phyloP scores from a whole-genome alignment of 1,139 yeast genomes.

The Hansenula sp. region DNA sequence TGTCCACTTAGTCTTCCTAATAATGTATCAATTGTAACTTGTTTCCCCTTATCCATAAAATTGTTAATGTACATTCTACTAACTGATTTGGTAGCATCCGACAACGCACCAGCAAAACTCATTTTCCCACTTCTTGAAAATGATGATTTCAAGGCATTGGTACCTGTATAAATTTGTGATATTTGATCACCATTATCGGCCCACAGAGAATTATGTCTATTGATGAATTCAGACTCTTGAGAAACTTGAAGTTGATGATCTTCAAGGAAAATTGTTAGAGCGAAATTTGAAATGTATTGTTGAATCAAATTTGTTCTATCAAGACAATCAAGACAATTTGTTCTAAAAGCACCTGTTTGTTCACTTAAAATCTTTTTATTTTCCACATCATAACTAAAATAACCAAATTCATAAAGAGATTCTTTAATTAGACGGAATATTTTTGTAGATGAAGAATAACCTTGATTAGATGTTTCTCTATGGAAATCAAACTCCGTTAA shows the following conservation, averaged over 20 bases:
- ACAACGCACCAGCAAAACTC: conserved; percentile 93
- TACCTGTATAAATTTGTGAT: conserved; percentile 95
- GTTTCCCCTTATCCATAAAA: conserved; percentile 88
- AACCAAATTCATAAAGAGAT: conserved; percentile 75
- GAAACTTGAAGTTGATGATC: conserved; percentile 39
- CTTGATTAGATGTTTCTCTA: conserved; percentile 82
- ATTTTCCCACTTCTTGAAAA: conserved; percentile 92
- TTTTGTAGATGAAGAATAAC: conserved; percentile 77
- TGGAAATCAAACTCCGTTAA: conserved; percentile 92
- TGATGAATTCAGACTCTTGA: conserved; percentile 44
- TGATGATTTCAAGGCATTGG: conserved; percentile 92
- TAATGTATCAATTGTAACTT: conserved; percentile 77
- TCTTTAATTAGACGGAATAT: conserved; percentile 61
- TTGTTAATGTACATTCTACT: conserved; percentile 94
- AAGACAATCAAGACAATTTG: conserved; percentile 91
- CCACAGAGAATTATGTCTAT: conserved; percentile 81
- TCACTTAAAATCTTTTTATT: conserved; percentile 52
- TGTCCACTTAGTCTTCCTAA: conserved; percentile 79
- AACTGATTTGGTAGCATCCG: conserved; percentile 95
- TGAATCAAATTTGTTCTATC: conserved; percentile 93
- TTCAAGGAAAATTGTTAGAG: conserved; percentile 61
- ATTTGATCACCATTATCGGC: conserved; percentile 98
- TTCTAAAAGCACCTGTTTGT: conserved; percentile 87
- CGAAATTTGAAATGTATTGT: conserved; percentile 70
- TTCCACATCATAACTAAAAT: conserved; percentile 58